Evolutionary conservation across 306 rosid genomes (phyloP).

Genomic region (Trifolium fragiferum): DNA sequence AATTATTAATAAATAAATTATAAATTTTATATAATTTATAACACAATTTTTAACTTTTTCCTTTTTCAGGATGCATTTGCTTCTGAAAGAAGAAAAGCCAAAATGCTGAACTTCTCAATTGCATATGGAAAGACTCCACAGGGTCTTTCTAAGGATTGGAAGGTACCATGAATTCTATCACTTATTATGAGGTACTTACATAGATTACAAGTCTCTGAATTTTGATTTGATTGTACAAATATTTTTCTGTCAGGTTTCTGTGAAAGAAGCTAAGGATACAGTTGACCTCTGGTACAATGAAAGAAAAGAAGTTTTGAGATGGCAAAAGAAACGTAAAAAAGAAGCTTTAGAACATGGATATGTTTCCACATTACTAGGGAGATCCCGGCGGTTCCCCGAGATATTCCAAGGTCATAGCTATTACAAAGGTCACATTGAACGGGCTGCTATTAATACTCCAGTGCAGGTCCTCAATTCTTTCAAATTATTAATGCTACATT

Average conservation of each 20-base stretch:
- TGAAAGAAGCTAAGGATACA: slow-evolving; percentile 79
- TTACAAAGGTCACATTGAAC: slow-evolving; percentile 88
- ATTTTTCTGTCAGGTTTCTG: slow-evolving; percentile 70
- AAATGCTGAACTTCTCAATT: slow-evolving; percentile 97
- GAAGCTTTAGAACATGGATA: slow-evolving; percentile 60
- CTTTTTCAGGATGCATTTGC: slow-evolving; percentile 80
- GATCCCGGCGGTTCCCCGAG: slow-evolving; percentile 78
- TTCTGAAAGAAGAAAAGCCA: slow-evolving; percentile 96
- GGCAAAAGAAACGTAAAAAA: slow-evolving; percentile 79
- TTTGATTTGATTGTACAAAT: slow-evolving; percentile 32
- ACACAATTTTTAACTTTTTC: not conserved
- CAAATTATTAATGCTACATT: slow-evolving; percentile 13
- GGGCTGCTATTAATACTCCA: slow-evolving; percentile 97
- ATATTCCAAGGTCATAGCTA: slow-evolving; percentile 48
- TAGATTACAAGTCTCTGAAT: not conserved
- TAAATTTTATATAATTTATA: too few relatives aligned
- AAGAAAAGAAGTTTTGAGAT: slow-evolving; percentile 77
- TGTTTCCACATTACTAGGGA: slow-evolving; percentile 86
- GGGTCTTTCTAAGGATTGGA: slow-evolving; percentile 96
- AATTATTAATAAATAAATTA: too few relatives aligned
- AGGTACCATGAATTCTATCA: slow-evolving; percentile 57
- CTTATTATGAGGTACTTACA: slow-evolving; percentile 14
- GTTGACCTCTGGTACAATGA: slow-evolving; percentile 90
- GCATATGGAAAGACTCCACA: slow-evolving; percentile 95
- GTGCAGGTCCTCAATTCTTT: slow-evolving; percentile 75